These are phyloP conservation scores for Avena sativa DNA, from an alignment of 176 grass and related monocot genomes.

Conservation along the genomic window DNA sequence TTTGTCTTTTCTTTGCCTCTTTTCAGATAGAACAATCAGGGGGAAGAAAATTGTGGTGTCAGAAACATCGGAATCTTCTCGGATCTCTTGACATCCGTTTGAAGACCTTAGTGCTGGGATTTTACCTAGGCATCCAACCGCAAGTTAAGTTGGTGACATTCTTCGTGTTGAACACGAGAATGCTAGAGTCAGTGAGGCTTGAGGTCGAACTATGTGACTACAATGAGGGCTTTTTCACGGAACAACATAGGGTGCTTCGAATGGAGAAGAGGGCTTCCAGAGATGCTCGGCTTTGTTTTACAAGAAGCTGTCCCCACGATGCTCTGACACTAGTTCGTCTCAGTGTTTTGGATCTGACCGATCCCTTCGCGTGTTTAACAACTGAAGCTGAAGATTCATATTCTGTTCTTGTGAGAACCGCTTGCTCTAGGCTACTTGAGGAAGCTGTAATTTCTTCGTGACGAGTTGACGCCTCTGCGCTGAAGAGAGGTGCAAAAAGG, in stretches of 20 bases:
- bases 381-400: not conserved
- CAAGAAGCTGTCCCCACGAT: not conserved
- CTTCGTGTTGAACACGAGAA: slow-evolving; percentile 1
- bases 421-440: not conserved
- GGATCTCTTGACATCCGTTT: slow-evolving; percentile 22
- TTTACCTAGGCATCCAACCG: not conserved
- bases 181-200: not conserved
- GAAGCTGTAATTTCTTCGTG: too few relatives aligned
- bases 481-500: too few relatives aligned
- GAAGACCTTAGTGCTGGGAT: not conserved
- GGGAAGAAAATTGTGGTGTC: not conserved
- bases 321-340: not conserved
- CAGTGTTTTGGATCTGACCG: not conserved
- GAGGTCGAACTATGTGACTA: not conserved
- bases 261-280: slow-evolving; percentile 26
- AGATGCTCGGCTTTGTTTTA: not conserved
- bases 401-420: not conserved
- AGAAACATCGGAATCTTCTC: not conserved
- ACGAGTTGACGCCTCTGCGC: too few relatives aligned
- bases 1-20: not conserved
- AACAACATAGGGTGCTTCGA: not conserved
- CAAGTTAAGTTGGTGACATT: not conserved
- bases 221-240: not conserved
- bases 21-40: not conserved
- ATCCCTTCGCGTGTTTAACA: not conserved